Conservation (phyloP, 352 stramenopile genomes). For the Pilasporangium apinafurcum region DNA sequence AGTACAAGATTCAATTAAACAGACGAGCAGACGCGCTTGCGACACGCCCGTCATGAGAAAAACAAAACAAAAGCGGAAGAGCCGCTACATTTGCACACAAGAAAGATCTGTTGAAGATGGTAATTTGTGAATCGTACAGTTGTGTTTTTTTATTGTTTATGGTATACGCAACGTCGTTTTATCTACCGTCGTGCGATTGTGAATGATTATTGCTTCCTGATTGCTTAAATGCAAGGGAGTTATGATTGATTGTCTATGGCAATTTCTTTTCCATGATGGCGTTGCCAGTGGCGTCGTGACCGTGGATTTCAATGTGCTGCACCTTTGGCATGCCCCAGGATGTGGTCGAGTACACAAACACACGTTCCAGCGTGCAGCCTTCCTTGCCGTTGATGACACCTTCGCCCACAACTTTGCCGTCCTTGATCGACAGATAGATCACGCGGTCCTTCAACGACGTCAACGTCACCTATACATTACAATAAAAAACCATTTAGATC, state of each 20-base stretch:
- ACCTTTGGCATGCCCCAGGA: conserved; percentile 86
- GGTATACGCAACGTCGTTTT: too few relatives aligned
- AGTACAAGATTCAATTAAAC: too few relatives aligned
- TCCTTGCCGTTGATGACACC: conserved; percentile 71
- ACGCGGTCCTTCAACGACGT: conserved; percentile 81
- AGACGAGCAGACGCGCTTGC: too few relatives aligned
- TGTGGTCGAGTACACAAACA: conserved; percentile 82
- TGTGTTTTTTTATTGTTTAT: too few relatives aligned
- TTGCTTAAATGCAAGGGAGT: background rate
- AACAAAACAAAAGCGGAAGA: too few relatives aligned
- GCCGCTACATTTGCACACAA: too few relatives aligned
- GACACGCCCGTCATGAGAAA: too few relatives aligned
- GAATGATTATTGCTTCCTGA: background rate
- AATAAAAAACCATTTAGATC: background rate
- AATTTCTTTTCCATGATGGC: conserved; percentile 83
- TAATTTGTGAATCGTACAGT: too few relatives aligned
- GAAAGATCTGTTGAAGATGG: too few relatives aligned
- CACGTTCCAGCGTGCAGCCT: conserved; percentile 65
- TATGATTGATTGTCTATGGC: conserved; percentile 26
- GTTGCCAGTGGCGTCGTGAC: conserved; percentile 54
- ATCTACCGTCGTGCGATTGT: too few relatives aligned
- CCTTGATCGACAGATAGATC: conserved; percentile 67
- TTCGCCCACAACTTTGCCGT: conserved; percentile 64
- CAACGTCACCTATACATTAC: conserved; percentile 26
- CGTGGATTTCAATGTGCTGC: conserved; percentile 86